Conservation (phyloP, 192 early-diverging fungal species). For the Oehlia diaphana region DNA sequence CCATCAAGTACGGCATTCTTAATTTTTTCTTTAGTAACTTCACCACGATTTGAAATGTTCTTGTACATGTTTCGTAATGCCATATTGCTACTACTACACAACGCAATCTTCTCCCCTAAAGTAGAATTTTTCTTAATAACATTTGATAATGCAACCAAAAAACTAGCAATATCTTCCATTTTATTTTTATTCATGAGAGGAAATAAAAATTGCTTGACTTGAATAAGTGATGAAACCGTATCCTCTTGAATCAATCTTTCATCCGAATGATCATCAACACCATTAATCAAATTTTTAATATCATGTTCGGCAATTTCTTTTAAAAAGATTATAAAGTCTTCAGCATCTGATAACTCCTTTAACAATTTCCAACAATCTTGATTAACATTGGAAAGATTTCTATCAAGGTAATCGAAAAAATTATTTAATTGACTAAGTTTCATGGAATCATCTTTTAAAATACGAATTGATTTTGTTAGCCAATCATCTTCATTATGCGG, state of each 20-base stretch:
- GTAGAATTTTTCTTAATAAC: conserved; percentile 4
- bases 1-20: conserved; percentile 28
- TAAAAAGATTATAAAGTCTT: not conserved
- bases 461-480: not conserved
- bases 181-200: conserved; percentile 1
- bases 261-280: conserved; percentile 31
- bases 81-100: conserved; percentile 26
- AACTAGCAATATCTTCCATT: not conserved
- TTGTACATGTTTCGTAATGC: conserved; percentile 26
- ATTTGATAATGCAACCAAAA: not conserved
- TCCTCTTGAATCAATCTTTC: conserved; percentile 32
- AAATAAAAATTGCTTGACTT: conserved; percentile 28
- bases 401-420: not conserved
- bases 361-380: not conserved
- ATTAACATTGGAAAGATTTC: not conserved
- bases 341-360: not conserved
- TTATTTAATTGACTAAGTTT: not conserved
- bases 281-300: conserved; percentile 34
- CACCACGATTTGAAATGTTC: conserved; percentile 10
- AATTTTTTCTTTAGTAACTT: not conserved
- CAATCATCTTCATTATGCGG: not conserved
- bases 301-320: conserved; percentile 12
- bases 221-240: conserved; percentile 18
- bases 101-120: conserved; percentile 8
- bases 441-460: not conserved